Conservation (phyloP, 2,329 filamentous ascomycete genomes). For the Fusarium verrucosum region DNA sequence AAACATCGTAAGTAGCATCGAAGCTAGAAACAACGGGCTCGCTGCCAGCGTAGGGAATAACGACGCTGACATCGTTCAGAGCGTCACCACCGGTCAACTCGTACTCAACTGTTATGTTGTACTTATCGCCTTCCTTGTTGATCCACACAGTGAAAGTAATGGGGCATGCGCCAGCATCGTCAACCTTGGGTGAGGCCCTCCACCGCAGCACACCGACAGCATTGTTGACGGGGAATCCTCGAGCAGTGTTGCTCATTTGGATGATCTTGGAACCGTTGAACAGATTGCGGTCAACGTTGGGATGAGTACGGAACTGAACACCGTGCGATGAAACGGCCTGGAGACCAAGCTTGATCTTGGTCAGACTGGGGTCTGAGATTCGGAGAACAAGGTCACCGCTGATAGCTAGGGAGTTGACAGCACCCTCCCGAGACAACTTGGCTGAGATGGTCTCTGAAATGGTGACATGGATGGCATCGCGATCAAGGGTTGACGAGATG, state of each 20-base stretch:
- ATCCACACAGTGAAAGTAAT: slow-evolving; percentile 99
- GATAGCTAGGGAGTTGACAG: slow-evolving; percentile 84
- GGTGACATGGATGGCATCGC: slow-evolving; percentile 87
- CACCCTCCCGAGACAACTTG: slow-evolving; percentile 86
- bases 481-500: slow-evolving; percentile 74
- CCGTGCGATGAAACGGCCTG: slow-evolving; percentile 80
- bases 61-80: slow-evolving; percentile 84
- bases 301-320: slow-evolving; percentile 93
- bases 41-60: slow-evolving; percentile 84
- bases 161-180: slow-evolving; percentile 82
- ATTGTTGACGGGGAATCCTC: slow-evolving; percentile 95
- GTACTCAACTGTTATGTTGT: slow-evolving; percentile 93
- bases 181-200: slow-evolving; percentile 83
- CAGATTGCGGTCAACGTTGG: slow-evolving; percentile 89
- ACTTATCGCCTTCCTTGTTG: slow-evolving; percentile 85
- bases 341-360: slow-evolving; percentile 89
- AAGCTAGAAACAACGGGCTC: slow-evolving; percentile 93
- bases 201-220: slow-evolving; percentile 92
- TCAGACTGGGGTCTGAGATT: slow-evolving; percentile 87
- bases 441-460: slow-evolving; percentile 91
- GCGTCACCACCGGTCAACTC: slow-evolving; percentile 84
- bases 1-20: slow-evolving; percentile 93
- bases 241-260: slow-evolving; percentile 86
- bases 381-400: slow-evolving; percentile 92
- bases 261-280: slow-evolving; percentile 87